Evolutionary conservation across 2,329 filamentous ascomycete species (phyloP), one percentile per base, ranked within the genome.

Genomic region (Grosmannia clavigera): DNA sequence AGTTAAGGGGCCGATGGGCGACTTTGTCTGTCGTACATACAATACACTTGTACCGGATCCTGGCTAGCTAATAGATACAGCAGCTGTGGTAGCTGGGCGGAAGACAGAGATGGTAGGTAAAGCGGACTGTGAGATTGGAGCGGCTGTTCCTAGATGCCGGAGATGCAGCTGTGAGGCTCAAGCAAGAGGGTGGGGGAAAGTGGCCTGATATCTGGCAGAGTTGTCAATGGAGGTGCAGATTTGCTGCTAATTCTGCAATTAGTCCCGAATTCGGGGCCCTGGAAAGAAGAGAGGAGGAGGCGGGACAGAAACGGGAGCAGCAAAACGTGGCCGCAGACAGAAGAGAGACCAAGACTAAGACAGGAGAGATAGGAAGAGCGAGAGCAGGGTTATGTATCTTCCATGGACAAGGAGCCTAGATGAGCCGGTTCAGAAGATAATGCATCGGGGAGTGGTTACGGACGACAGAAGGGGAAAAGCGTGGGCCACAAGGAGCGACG

Each of bases 11-110:
- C 14, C 14, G 14, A 14, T 25, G 40, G 40, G 40, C 38, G 2
- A 35, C 35, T 7, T 38, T 56, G 55, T 40, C 48, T 57, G 61
- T 60, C 11, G 58, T 38, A 64, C 62, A 61, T 58, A 61, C 61
- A 57, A 57, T 59, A 58, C 58, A 60, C 61, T 55, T 50, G 58
- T 57, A 53, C 54, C 27, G 55, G 53, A 59, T 29, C 55, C 58
- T 53, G 43, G 57, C 31, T 43, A 58, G 55, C 57, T 58, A 60
- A 58, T 58, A 62, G 58, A 33, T 29, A 38, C 56, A 31, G 46
- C 46, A 38, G 38, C 55, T 57, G 40, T 50, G 55, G 55, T 40
- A 50, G 55, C 40, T 33, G 35, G 35, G 54, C 25, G 22, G 14
- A 19, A 16, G 14, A 40, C 38, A 14, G 38, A 19, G 19, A 5